Percentiles rank a stretch among this genome's conserved stretches.
These are phyloP conservation scores for Lachnellula occidentalis DNA, from an alignment of 2,329 filamentous ascomycete species.

Conservation along the genomic window DNA sequence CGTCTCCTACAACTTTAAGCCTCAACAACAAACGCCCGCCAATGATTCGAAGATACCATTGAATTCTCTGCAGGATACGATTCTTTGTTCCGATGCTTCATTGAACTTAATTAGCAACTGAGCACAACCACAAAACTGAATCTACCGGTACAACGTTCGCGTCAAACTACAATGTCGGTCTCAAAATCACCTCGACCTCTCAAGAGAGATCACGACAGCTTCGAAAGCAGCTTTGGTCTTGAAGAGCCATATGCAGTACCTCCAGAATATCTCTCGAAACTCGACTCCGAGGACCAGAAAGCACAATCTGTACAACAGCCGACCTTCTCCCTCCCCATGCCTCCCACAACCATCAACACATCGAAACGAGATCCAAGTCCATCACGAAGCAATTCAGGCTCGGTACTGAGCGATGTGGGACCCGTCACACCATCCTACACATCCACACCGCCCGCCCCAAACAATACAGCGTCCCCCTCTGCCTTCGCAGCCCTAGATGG, in stretches of 20 bases:
- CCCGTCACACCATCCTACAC: conserved; percentile 15
- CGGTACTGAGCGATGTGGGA: conserved; percentile 17
- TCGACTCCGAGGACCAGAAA: neutral
- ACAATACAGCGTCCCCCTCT: conserved; percentile 3
- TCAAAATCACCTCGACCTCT: conserved; percentile 1
- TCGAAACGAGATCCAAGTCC: conserved; percentile 12
- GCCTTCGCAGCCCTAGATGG: conserved; percentile 22
- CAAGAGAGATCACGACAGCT: conserved; percentile 15
- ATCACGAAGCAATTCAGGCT: conserved; percentile 17
- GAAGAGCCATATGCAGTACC: conserved; percentile 12
- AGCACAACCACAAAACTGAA: neutral
- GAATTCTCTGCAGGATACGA: neutral
- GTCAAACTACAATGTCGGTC: neutral
- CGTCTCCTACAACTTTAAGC: conserved; percentile 2
- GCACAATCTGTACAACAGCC: neutral
- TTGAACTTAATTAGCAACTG: neutral
- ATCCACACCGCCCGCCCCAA: neutral
- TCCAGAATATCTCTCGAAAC: conserved; percentile 2
- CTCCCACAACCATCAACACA: conserved; percentile 4
- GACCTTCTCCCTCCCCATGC: conserved; percentile 2
- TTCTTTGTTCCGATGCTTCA: neutral
- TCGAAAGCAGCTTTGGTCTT: conserved; percentile 14
- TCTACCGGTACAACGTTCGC: no score
- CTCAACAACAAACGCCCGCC: conserved; percentile 4
- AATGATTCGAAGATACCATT: neutral